Evolutionary conservation across 2,329 filamentous ascomycete species (phyloP).

Genomic region (Fusarium poae): DNA sequence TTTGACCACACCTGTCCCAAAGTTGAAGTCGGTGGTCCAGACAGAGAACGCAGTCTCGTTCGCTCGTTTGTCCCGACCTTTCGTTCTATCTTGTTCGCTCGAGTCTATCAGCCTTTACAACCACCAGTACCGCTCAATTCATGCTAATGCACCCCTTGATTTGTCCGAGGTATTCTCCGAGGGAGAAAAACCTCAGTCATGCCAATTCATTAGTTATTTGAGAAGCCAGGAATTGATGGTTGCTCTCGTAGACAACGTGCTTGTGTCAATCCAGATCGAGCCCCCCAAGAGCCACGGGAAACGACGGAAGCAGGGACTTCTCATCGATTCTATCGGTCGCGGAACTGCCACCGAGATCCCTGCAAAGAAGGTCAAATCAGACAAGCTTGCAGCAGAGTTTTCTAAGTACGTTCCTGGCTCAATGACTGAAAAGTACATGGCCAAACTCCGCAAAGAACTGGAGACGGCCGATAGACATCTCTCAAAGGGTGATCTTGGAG

Average conservation of each 20-base stretch:
- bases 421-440: constrained; percentile 63
- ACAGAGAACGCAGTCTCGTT: constrained; percentile 71
- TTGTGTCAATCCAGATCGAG: constrained; percentile 78
- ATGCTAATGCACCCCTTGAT: constrained; percentile 63
- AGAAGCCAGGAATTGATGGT: constrained; percentile 75
- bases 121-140: constrained; percentile 74
- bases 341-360: constrained; percentile 62
- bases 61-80: constrained; percentile 74
- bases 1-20: constrained; percentile 72
- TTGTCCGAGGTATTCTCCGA: constrained; percentile 57
- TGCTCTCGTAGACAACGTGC: constrained; percentile 71
- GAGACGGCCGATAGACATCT: constrained; percentile 64
- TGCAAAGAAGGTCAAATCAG: constrained; percentile 52
- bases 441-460: constrained; percentile 60
- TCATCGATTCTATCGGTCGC: constrained; percentile 81
- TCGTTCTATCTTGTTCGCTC: constrained; percentile 72
- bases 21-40: constrained; percentile 66
- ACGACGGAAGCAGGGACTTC: constrained; percentile 70
- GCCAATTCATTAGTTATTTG: constrained; percentile 71
- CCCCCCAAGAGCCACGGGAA: constrained; percentile 68
- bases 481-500: constrained; percentile 58
- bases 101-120: constrained; percentile 74
- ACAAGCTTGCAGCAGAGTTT: constrained; percentile 52
- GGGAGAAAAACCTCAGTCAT: constrained; percentile 53
- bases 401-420: constrained; percentile 61